Evolutionary conservation across 176 grass and related monocot genomes (phyloP).

Genomic region (Oryza punctata): DNA sequence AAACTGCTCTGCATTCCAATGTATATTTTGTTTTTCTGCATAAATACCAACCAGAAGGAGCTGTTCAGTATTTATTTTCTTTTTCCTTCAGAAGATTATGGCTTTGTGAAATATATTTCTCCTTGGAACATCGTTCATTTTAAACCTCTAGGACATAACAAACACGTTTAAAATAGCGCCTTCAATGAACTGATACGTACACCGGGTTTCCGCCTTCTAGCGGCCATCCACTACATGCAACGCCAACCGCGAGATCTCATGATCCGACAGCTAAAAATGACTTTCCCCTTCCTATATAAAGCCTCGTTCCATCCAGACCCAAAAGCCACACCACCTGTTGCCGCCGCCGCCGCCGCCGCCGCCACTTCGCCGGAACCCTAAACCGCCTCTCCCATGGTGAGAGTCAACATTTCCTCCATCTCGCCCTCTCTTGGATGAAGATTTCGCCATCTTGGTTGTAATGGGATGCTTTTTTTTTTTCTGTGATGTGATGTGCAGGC

Average conservation of each 20-base stretch:
- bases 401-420: not conserved
- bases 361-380: not conserved
- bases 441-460: not conserved
- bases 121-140: too few relatives aligned
- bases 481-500: slow-evolving; percentile 35
- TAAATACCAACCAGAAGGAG: not conserved
- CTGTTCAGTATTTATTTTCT: too few relatives aligned
- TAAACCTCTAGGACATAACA: too few relatives aligned
- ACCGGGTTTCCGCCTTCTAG: not conserved
- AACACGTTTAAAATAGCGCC: too few relatives aligned
- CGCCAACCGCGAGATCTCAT: not conserved
- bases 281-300: not conserved
- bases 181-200: too few relatives aligned
- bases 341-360: not conserved
- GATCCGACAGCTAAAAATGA: not conserved
- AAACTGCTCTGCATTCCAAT: not conserved
- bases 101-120: too few relatives aligned
- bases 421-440: not conserved
- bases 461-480: not conserved
- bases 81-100: too few relatives aligned
- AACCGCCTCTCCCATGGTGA: not conserved
- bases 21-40: not conserved
- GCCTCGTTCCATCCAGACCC: not conserved
- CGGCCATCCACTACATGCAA: not conserved
- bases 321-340: not conserved